Percentiles rank a stretch among this genome's conserved stretches.
phyloP scores from a whole-genome alignment of 106 monocot species.

The Iris macrosiphon region DNA sequence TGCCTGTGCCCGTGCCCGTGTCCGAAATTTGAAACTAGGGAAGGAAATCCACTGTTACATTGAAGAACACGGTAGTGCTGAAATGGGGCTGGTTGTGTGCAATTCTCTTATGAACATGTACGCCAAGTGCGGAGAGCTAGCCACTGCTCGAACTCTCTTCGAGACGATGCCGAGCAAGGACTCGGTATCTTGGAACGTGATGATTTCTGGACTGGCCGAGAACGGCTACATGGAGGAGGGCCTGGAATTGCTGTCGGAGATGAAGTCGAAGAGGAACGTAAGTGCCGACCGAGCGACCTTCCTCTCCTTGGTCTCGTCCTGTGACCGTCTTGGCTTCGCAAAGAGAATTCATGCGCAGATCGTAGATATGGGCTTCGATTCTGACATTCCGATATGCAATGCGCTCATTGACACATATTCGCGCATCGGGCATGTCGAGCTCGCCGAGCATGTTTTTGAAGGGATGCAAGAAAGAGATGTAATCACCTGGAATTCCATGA shows the following conservation, averaged over 20 bases:
- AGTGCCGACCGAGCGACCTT: constrained; percentile 14
- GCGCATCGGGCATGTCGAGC: background rate
- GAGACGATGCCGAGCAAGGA: constrained; percentile 9
- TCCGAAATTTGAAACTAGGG: constrained; percentile 38
- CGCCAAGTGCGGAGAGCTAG: constrained; percentile 23
- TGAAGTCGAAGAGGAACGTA: constrained; percentile 15
- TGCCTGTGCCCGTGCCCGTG: constrained; percentile 34
- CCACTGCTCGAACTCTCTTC: constrained; percentile 10
- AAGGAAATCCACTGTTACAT: constrained; percentile 34
- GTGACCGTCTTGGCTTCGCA: constrained; percentile 9
- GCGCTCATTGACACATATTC: constrained; percentile 17
- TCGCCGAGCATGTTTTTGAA: constrained; percentile 10
- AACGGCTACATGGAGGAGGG: constrained; percentile 13
- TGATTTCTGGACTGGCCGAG: constrained; percentile 18
- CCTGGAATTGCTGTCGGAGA: constrained; percentile 16
- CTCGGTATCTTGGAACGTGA: constrained; percentile 15
- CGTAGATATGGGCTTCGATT: constrained; percentile 8
- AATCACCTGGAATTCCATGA: constrained; percentile 18
- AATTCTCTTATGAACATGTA: constrained; percentile 47
- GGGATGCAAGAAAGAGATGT: background rate
- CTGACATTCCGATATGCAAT: constrained; percentile 8
- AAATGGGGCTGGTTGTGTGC: constrained; percentile 10
- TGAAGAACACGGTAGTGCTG: background rate
- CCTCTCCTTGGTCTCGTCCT: constrained; percentile 17
- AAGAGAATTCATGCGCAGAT: constrained; percentile 8